Conservation (phyloP, 306 rosid species). For the Prunus mume region DNA sequence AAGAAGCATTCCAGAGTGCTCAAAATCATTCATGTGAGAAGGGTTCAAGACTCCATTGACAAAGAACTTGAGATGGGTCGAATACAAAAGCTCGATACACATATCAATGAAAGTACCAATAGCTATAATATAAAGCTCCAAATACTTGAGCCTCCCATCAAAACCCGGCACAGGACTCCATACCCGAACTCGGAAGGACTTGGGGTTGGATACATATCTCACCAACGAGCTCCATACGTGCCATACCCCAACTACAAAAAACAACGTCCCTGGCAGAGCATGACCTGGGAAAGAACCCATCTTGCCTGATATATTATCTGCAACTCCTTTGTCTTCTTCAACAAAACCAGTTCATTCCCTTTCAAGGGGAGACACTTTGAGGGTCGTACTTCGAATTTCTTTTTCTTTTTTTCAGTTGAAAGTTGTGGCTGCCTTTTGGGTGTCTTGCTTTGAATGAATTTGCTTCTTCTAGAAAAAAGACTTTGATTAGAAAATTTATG, state of each 20-base stretch:
- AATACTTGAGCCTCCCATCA: conserved; percentile 70
- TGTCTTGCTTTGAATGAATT: conserved; percentile 10
- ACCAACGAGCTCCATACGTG: conserved; percentile 82
- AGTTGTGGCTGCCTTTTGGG: conserved; percentile 8
- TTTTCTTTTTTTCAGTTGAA: not conserved
- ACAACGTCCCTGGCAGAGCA: conserved; percentile 86
- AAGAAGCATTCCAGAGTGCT: conserved; percentile 95
- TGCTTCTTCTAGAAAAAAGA: not conserved
- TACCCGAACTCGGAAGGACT: conserved; percentile 47
- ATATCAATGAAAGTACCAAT: conserved; percentile 79
- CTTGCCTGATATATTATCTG: not conserved
- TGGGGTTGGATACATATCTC: conserved; percentile 54
- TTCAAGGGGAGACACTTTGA: conserved; percentile 5
- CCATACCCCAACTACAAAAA: conserved; percentile 86
- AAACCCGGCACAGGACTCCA: conserved; percentile 87
- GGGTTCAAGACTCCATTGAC: conserved; percentile 78
- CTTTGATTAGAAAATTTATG: not conserved
- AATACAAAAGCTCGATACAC: conserved; percentile 87
- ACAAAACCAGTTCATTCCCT: conserved; percentile 21
- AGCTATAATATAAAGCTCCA: conserved; percentile 79
- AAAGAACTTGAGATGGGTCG: conserved; percentile 83
- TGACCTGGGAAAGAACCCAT: conserved; percentile 99
- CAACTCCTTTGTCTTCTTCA: conserved; percentile 15
- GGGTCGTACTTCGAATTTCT: not conserved
- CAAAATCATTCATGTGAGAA: conserved; percentile 87